Percentiles rank a stretch among this genome's conserved stretches.
Conservation (phyloP, 1,139 yeast genomes). For the Hansenula anomala region DNA sequence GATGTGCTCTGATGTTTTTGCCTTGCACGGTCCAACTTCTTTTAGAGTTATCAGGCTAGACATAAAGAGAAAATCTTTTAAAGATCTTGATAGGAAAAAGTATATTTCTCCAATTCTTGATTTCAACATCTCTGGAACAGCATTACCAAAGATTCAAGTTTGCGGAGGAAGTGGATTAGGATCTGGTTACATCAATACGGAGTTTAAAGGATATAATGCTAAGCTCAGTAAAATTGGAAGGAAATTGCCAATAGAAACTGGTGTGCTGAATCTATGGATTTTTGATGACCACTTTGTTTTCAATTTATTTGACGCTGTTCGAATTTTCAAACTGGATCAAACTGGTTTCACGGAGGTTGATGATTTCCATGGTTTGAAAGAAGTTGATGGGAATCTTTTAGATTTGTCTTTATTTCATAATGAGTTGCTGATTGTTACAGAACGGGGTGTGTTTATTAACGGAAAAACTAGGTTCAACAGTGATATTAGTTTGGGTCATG, state of each 20-base stretch:
- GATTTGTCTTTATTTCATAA: slow-evolving; percentile 11
- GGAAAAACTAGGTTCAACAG: no score
- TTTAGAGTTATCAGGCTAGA: slow-evolving; percentile 5
- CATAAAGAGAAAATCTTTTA: background rate
- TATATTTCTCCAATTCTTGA: slow-evolving; percentile 18
- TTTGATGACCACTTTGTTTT: slow-evolving; percentile 8
- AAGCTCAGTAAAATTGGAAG: background rate
- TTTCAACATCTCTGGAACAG: slow-evolving; percentile 15
- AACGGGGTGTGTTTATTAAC: slow-evolving; percentile 15
- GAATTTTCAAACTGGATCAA: background rate
- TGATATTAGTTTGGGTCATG: no score
- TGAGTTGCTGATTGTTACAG: slow-evolving; percentile 8
- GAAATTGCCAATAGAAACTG: background rate
- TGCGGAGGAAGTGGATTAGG: slow-evolving; percentile 16
- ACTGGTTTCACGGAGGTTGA: background rate
- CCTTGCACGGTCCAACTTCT: background rate
- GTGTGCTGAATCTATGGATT: slow-evolving; percentile 13
- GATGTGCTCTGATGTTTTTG: background rate
- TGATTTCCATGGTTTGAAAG: slow-evolving; percentile 10
- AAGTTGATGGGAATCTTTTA: slow-evolving; percentile 19
- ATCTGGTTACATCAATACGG: slow-evolving; percentile 17
- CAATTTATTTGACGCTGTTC: slow-evolving; percentile 6
- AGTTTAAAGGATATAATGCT: slow-evolving; percentile 14
- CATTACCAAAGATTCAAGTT: slow-evolving; percentile 17
- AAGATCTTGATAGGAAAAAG: background rate